Base-by-base conservation (phyloP, 2,329 filamentous ascomycete species). In the Ophiocordyceps unilateralis region DNA sequence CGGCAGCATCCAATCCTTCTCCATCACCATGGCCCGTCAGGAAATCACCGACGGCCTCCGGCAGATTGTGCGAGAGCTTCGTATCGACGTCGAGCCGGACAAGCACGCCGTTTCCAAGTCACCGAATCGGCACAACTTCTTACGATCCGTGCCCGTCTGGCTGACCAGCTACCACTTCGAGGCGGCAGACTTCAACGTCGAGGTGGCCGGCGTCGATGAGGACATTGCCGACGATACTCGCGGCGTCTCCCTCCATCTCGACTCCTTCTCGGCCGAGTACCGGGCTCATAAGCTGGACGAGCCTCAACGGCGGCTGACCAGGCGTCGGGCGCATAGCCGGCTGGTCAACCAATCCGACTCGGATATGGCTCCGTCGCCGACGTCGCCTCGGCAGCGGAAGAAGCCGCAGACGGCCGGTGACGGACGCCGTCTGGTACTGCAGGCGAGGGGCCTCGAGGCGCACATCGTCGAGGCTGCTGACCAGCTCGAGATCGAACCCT, bases 31-130 rank as follows among this genome's bases (percentile, higher is more conserved):
- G 69, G 80, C 95, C 9, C 79, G 89, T 20, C 81, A 85, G 6
- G 91, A 98, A 55, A 94, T 98, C 45, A 91, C 81, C 43, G 83
- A 93, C 54, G 93, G 91, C 20, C 70, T 98, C 26, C 83, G 84
- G 21, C 86, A 96, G 57, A 95, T 98, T 48, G 77, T 95, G 14
- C 76, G 78, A 37, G 87, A 96, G 55, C 70, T 95, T 42, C 76
- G 81, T 39, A 76, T 76, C 24, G 77, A 83, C 47, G 72, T 82
- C 10, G 72, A 81, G 48, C 73, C 78, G 3, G 60, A 60, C n/a
- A 80, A 74, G 55, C 65, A 72, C 32, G 59, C 58, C 4, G 58
- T 58, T 34, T 64, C 65, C n/a, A 70, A 64, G 44, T 65, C 66
- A 10, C 59, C 66, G 28, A 67, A 62, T 45, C 72, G 74, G 41